A percentile compares a stretch with the other conserved stretches of the same genome.
Conservation (phyloP, 2,329 filamentous ascomycete genomes). For the Fusarium bactridioides region DNA sequence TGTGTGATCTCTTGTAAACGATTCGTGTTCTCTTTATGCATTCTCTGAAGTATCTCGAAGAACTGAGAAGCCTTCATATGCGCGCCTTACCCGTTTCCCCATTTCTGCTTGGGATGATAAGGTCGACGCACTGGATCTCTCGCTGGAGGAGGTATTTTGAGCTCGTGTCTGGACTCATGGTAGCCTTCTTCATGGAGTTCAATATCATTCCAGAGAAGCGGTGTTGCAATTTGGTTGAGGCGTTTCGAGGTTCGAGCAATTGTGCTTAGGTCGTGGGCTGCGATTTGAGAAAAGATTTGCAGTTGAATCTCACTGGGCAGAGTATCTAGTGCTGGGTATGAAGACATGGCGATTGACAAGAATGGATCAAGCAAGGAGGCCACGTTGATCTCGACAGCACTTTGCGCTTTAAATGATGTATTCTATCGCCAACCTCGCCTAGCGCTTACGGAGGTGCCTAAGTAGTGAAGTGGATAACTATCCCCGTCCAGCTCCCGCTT, state of each 20-base stretch:
- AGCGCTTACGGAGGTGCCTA: background rate
- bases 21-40: background rate
- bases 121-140: background rate
- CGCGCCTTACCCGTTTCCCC: background rate
- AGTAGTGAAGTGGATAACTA: background rate
- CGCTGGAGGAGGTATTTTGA: background rate
- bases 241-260: background rate
- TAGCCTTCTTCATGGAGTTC: constrained; percentile 18
- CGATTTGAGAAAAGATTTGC: background rate
- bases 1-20: background rate
- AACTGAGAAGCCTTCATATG: background rate
- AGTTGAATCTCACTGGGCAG: constrained; percentile 5
- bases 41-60: background rate
- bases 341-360: background rate
- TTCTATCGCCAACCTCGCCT: background rate
- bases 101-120: background rate
- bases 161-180: constrained; percentile 3
- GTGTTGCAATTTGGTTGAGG: background rate
- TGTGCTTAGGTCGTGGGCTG: background rate
- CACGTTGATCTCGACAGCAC: background rate
- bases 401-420: background rate
- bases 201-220: constrained; percentile 26
- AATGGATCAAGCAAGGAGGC: accelerated
- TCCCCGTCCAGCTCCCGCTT: background rate
- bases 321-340: accelerated